Conservation (phyloP, 2,329 filamentous ascomycete genomes). For the Exophiala mesophila region DNA sequence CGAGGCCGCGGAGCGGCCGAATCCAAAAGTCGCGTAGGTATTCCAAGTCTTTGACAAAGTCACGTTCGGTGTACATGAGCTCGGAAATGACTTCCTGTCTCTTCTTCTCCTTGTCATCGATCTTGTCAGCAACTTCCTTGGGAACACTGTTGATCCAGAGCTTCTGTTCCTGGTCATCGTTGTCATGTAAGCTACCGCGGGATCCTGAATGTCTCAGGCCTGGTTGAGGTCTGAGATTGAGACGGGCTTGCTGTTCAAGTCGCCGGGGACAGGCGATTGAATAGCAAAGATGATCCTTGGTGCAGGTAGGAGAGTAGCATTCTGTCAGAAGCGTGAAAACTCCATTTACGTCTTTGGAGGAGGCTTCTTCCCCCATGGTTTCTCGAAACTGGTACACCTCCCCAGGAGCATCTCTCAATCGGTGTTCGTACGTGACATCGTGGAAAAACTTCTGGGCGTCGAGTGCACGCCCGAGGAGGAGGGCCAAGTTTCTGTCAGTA, state of each 20-base stretch:
- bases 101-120: slow-evolving; percentile 91
- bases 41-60: slow-evolving; percentile 98
- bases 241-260: slow-evolving; percentile 86
- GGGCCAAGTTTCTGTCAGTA: slow-evolving; percentile 86
- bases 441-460: slow-evolving; percentile 99
- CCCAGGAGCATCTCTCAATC: slow-evolving; percentile 83
- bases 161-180: slow-evolving; percentile 92
- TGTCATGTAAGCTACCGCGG: slow-evolving; percentile 71
- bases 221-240: slow-evolving; percentile 89
- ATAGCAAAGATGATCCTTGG: slow-evolving; percentile 90
- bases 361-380: slow-evolving; percentile 72
- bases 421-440: slow-evolving; percentile 96
- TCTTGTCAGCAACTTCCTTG: slow-evolving; percentile 85
- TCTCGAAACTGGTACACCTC: slow-evolving; percentile 98
- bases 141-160: slow-evolving; percentile 99
- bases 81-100: slow-evolving; percentile 97
- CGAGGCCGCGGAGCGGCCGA: slow-evolving; percentile 69
- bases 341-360: slow-evolving; percentile 74
- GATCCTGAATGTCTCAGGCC: slow-evolving; percentile 71
- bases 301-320: slow-evolving; percentile 97
- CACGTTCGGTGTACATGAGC: slow-evolving; percentile 95
- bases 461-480: slow-evolving; percentile 82
- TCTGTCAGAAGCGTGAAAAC: slow-evolving; percentile 95
- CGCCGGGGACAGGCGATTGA: slow-evolving; percentile 93
- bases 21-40: slow-evolving; percentile 99